These are phyloP conservation scores for Beverwykella pulmonaria DNA, from an alignment of 495 filamentous ascomycete genomes.

Conservation along the genomic window DNA sequence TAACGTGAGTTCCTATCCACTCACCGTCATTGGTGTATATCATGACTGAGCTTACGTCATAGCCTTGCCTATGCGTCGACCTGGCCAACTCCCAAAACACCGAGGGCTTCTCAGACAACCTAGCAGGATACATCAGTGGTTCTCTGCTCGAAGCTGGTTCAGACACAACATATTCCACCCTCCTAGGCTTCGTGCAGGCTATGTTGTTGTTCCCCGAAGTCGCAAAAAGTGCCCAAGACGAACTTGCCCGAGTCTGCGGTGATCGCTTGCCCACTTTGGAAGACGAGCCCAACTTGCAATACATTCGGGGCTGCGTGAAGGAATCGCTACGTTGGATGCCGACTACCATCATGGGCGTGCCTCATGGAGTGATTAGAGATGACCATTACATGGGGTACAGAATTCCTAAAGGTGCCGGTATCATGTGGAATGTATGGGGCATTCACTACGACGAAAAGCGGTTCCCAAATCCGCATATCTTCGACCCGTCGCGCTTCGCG, in stretches of 20 bases:
- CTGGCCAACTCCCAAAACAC: background rate
- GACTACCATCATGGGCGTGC: conserved; percentile 21
- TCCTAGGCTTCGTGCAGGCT: conserved; percentile 35
- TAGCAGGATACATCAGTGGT: conserved; percentile 16
- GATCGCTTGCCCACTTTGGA: conserved; percentile 26
- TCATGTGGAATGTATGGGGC: conserved; percentile 36
- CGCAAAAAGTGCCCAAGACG: conserved; percentile 26
- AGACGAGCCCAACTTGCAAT: conserved; percentile 32
- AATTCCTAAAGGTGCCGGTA: conserved; percentile 36
- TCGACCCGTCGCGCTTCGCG: conserved; percentile 15
- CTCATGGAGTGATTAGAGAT: conserved; percentile 33
- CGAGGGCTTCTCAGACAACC: conserved; percentile 14
- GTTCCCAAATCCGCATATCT: conserved; percentile 43
- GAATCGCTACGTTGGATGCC: conserved; percentile 33
- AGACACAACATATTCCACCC: conserved; percentile 34
- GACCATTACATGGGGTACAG: conserved; percentile 41
- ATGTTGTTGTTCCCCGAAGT: conserved; percentile 40
- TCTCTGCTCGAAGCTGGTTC: conserved; percentile 23
- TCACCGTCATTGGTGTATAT: conserved; percentile 16
- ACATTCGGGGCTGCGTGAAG: conserved; percentile 31
- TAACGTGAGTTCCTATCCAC: conserved; percentile 27
- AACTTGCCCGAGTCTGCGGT: conserved; percentile 39
- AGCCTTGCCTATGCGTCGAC: conserved; percentile 23
- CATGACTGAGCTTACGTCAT: background rate
- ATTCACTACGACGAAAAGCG: conserved; percentile 39